phyloP scores from a whole-genome alignment of 306 rosid genomes.

The Casuarina equisetifolia region DNA sequence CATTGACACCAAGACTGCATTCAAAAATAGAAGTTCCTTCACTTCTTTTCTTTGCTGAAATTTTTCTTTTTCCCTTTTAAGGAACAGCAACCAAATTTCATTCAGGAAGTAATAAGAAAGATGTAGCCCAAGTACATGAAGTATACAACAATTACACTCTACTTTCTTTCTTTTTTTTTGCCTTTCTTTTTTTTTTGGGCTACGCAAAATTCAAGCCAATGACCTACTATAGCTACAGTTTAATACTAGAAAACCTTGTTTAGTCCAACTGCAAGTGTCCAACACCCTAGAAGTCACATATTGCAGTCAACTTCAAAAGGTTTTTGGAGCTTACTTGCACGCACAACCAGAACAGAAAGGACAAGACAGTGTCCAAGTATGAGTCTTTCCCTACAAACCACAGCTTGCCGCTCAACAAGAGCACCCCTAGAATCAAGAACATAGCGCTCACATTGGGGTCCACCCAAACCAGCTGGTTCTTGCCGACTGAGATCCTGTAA shows the following conservation, averaged over 20 bases:
- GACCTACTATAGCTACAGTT: no score
- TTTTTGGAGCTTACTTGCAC: slow-evolving; percentile 53
- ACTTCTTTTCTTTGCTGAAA: no score
- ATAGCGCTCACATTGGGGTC: slow-evolving; percentile 76
- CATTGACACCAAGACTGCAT: no score
- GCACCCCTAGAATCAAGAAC: slow-evolving; percentile 96
- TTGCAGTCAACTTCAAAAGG: slow-evolving; percentile 27
- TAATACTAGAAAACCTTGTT: background rate
- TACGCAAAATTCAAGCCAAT: no score
- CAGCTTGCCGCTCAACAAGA: slow-evolving; percentile 88
- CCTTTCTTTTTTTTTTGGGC: no score
- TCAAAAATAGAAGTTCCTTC: no score
- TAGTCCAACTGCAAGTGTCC: background rate
- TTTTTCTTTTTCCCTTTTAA: no score
- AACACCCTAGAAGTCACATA: background rate
- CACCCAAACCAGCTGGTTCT: slow-evolving; percentile 96
- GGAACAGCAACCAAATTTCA: no score
- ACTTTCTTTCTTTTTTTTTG: no score
- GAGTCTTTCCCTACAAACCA: slow-evolving; percentile 89
- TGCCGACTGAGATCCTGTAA: slow-evolving; percentile 88
- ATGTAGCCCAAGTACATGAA: no score
- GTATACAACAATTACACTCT: no score
- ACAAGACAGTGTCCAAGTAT: slow-evolving; percentile 90
- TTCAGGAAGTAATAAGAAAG: no score
- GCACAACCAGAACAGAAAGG: slow-evolving; percentile 75